Evolutionary conservation across 345 rosid genomes (phyloP).

Genomic region (Salix koriyanagi): DNA sequence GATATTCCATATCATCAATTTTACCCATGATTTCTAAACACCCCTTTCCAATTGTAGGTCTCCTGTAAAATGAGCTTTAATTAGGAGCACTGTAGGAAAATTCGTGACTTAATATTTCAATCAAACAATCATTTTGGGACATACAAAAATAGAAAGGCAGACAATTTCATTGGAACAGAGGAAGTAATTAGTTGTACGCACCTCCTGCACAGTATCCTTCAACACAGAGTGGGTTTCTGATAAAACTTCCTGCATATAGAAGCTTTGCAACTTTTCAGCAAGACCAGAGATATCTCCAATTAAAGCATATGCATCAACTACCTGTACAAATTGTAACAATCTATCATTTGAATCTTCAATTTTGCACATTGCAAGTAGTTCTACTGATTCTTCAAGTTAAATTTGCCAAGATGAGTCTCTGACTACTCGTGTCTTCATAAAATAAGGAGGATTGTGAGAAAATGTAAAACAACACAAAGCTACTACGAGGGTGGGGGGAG

Average conservation of each 20-base stretch:
- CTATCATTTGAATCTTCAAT: not conserved
- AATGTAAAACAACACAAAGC: not conserved
- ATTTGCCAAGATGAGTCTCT: not conserved
- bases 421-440: not conserved
- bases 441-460: not conserved
- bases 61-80: too few species aligned
- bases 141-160: too few species aligned
- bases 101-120: too few species aligned
- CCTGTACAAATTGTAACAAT: conserved; percentile 42
- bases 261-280: conserved; percentile 95
- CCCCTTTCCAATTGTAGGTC: too few species aligned
- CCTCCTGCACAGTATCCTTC: conserved; percentile 79
- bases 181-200: conserved; percentile 23
- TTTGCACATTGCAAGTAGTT: not conserved
- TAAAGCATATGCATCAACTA: conserved; percentile 94
- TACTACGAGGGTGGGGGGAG: not conserved
- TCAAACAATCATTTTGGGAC: too few species aligned
- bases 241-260: conserved; percentile 96
- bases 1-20: too few species aligned
- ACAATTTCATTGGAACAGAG: too few species aligned
- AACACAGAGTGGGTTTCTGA: conserved; percentile 79
- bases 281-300: conserved; percentile 97
- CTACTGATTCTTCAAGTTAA: not conserved
- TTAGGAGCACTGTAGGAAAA: too few species aligned
- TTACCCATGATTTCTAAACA: too few species aligned